A percentile compares a stretch with the other conserved stretches of the same genome.
Conservation (phyloP, 139 green algal genomes). For the Diplosphaera chodatii region DNA sequence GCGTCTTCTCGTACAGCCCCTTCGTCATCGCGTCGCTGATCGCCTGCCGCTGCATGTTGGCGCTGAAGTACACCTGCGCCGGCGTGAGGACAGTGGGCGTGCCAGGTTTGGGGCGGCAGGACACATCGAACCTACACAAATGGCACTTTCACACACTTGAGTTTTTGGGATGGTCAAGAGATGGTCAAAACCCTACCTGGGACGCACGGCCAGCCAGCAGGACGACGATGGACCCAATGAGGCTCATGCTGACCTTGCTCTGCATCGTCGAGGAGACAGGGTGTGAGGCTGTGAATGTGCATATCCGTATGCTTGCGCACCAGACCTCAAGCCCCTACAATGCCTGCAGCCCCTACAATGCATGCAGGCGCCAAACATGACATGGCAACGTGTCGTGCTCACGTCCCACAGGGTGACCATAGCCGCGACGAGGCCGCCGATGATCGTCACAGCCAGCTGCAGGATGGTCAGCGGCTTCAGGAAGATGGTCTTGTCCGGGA, state of each 20-base stretch:
- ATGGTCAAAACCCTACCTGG: too few species aligned
- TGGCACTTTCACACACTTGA: too few species aligned
- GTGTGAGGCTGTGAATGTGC: background rate
- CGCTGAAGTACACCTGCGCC: constrained; percentile 16
- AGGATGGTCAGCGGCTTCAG: constrained; percentile 43
- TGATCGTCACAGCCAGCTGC: constrained; percentile 36
- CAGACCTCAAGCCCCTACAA: too few species aligned
- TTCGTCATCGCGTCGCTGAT: constrained; percentile 17
- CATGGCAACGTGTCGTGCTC: too few species aligned
- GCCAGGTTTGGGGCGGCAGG: too few species aligned
- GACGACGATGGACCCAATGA: constrained; percentile 23
- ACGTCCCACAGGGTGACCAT: background rate
- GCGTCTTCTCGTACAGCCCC: constrained; percentile 26
- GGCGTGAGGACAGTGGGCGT: background rate
- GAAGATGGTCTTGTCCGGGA: constrained; percentile 63
- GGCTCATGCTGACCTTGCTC: constrained; percentile 25
- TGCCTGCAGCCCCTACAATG: too few species aligned
- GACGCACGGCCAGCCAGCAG: constrained; percentile 23
- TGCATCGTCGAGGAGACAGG: constrained; percentile 6
- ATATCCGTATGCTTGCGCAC: too few species aligned
- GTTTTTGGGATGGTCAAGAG: too few species aligned
- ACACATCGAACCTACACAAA: too few species aligned
- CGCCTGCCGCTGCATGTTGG: constrained; percentile 5
- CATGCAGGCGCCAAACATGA: too few species aligned
- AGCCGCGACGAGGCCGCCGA: constrained; percentile 29